Evolutionary conservation across 2,329 filamentous ascomycete genomes (phyloP).

Genomic region (Hypoxylon sp.): DNA sequence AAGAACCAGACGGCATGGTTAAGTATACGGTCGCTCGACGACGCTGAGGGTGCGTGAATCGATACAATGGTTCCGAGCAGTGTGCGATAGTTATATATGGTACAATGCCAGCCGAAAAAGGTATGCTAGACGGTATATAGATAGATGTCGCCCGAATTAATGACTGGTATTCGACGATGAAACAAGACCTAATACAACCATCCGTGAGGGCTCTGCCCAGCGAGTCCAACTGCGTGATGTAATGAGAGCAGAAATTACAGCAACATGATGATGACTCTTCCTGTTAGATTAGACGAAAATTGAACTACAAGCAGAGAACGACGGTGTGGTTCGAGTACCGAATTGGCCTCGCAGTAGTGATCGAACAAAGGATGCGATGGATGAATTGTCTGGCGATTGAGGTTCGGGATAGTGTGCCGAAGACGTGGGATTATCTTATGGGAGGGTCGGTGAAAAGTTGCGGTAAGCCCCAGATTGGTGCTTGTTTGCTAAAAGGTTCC

Average conservation of each 20-base stretch:
- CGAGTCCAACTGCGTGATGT: constrained; percentile 25
- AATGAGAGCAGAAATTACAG: constrained; percentile 23
- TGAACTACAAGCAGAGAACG: no score
- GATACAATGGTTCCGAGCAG: background rate
- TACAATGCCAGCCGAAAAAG: constrained; percentile 3
- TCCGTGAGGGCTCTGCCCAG: constrained; percentile 8
- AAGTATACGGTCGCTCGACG: constrained; percentile 3
- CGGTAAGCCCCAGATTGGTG: constrained; percentile 23
- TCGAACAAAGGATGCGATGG: background rate
- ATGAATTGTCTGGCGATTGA: constrained; percentile 17
- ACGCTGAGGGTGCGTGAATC: background rate
- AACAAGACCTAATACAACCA: background rate
- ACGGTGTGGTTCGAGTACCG: no score
- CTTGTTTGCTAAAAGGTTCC: constrained; percentile 22
- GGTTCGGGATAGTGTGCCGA: constrained; percentile 25
- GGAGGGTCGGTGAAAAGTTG: constrained; percentile 36
- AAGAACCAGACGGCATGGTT: constrained; percentile 40
- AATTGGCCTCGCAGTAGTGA: no score
- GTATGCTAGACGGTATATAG: background rate
- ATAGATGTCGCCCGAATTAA: background rate
- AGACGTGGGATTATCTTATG: constrained; percentile 6
- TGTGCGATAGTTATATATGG: constrained; percentile 11
- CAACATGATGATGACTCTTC: constrained; percentile 30
- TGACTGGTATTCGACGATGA: constrained; percentile 1
- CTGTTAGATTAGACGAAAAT: no score